Evolutionary conservation across 2,329 filamentous ascomycete species (phyloP).

Genomic region (Xylariaceae sp.): DNA sequence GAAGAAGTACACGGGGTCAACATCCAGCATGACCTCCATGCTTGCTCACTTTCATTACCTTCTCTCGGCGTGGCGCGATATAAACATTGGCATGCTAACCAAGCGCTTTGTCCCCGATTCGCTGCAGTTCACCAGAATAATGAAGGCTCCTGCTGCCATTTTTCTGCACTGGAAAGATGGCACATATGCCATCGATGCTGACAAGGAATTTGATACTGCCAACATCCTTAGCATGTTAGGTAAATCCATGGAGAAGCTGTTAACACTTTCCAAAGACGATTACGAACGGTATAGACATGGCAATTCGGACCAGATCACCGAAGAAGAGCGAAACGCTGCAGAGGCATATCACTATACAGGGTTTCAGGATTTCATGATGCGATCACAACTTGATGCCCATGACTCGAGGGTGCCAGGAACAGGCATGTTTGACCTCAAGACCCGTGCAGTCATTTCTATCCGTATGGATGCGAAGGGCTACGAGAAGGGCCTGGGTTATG

Average conservation of each 20-base stretch:
- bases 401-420: conserved; percentile 82
- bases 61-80: conserved; percentile 73
- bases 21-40: conserved; percentile 89
- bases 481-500: conserved; percentile 75
- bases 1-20: conserved; percentile 88
- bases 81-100: conserved; percentile 66
- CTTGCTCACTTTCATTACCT: conserved; percentile 91
- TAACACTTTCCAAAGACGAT: conserved; percentile 76
- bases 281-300: conserved; percentile 78
- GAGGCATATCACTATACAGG: conserved; percentile 87
- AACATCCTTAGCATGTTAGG: conserved; percentile 89
- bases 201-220: conserved; percentile 82
- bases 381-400: conserved; percentile 89
- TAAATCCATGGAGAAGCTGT: conserved; percentile 92
- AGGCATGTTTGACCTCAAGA: conserved; percentile 96
- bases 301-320: conserved; percentile 63
- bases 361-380: conserved; percentile 83
- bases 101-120: conserved; percentile 59
- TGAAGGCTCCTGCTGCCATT: conserved; percentile 69
- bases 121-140: conserved; percentile 66
- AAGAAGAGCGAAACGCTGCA: conserved; percentile 65
- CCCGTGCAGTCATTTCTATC: conserved; percentile 83
- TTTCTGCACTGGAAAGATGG: conserved; percentile 82
- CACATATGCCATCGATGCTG: conserved; percentile 89
- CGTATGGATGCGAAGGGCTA: conserved; percentile 77